Evolutionary conservation across 306 rosid species (phyloP).

Genomic region (Luffa acutangula): DNA sequence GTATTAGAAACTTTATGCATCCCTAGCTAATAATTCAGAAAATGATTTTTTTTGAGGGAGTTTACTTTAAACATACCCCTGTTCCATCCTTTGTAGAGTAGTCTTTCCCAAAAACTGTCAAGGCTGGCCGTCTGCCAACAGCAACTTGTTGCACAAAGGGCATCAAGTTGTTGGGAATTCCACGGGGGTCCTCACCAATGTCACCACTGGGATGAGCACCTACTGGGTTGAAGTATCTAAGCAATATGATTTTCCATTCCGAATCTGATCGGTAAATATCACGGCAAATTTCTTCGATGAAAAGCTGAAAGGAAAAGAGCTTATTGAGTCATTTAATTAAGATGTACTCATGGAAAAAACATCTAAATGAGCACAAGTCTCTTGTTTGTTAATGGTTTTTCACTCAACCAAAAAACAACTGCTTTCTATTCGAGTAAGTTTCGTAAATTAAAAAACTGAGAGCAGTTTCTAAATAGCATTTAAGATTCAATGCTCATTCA

Average conservation of each 20-base stretch:
- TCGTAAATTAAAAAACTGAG: neutral
- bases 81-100: slow-evolving; percentile 86
- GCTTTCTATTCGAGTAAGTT: neutral
- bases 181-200: slow-evolving; percentile 96
- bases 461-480: neutral
- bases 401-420: neutral
- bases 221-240: slow-evolving; percentile 94
- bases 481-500: neutral
- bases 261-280: slow-evolving; percentile 57
- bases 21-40: neutral
- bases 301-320: slow-evolving; percentile 45
- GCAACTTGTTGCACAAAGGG: slow-evolving; percentile 99
- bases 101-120: slow-evolving; percentile 79
- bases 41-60: neutral
- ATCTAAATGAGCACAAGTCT: neutral
- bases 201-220: slow-evolving; percentile 92
- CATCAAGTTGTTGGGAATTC: slow-evolving; percentile 96
- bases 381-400: neutral
- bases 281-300: slow-evolving; percentile 81
- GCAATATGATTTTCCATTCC: slow-evolving; percentile 85
- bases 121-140: slow-evolving; percentile 76
- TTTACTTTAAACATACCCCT: slow-evolving; percentile 35
- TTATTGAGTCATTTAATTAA: slow-evolving; percentile 13
- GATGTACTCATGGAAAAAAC: neutral
- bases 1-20: neutral